Base-by-base conservation (phyloP, 345 rosid genomes). In the Clausena lansium region DNA sequence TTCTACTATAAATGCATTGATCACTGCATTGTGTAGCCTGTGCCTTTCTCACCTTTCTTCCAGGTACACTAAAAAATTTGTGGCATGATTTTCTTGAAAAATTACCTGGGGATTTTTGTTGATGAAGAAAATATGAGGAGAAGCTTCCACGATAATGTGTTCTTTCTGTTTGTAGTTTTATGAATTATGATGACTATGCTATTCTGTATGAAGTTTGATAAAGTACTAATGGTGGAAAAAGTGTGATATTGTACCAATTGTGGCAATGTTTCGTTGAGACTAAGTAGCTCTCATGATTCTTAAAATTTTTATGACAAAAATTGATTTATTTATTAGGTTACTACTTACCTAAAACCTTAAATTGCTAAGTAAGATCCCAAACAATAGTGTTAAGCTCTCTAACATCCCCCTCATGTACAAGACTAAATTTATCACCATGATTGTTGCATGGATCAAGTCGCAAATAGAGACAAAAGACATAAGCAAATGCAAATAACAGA, bases 1-100 rank as follows among this genome's bases (percentile, higher is more conserved):
- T 80, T 84, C 99, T 71, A 90, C 94, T 30, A 82, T 93, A 87
- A 93, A 93, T 86, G 99, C 98, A 54, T 85, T 95, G 84, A 89
- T 93, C 73, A 92, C 93, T 78, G 89, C 96, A 67, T 88, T 95
- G 85, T 92, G 98, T 95, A 88, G 99, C 76, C 76, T 74, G 59
- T 33, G 68, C 70, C 50, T 38, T 38, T 69, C 76, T 54, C 36
- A 9, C 9, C 17, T 45, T 45, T 45, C 50, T 45, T 45, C 50
- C 50, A 45, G 50, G 13, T 10, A 25, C 28, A 47, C 2, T 17
- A 14, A 47, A 24, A 25, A 13, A 13, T 27, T 36, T 14, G 20
- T 41, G 6, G 5, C 20, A 6, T 69, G 22, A 27, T 52, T 38
- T 39, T 24, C 20, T 57, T 70, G n/a, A 71, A 20, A 64, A 61